These are phyloP conservation scores for Cokeromyces recurvatus DNA, from an alignment of 371 early-diverging fungal species.

Conservation along the genomic window DNA sequence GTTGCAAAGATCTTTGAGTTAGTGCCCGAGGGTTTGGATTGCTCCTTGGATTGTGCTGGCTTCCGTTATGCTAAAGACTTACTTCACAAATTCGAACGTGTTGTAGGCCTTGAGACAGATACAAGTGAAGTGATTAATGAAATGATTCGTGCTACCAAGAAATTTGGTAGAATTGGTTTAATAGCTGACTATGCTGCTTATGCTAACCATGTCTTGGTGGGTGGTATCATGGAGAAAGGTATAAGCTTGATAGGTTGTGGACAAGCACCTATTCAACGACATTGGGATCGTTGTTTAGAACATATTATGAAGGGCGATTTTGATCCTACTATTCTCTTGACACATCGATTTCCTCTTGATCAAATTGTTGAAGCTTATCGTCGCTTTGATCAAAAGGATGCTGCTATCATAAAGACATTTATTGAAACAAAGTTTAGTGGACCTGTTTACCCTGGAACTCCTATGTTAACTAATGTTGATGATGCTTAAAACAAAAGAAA, in stretches of 20 bases:
- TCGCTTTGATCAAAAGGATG: conserved; percentile 50
- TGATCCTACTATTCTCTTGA: conserved; percentile 54
- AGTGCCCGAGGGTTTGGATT: conserved; percentile 47
- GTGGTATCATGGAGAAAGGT: conserved; percentile 61
- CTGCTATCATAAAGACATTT: conserved; percentile 47
- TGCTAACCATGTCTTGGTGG: conserved; percentile 52
- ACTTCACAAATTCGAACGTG: conserved; percentile 18
- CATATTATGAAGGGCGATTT: conserved; percentile 35
- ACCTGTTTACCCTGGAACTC: conserved; percentile 2
- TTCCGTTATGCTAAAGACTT: conserved; percentile 11
- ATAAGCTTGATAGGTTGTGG: conserved; percentile 50
- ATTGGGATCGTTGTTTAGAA: conserved; percentile 45
- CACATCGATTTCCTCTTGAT: conserved; percentile 49
- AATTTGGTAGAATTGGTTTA: conserved; percentile 46
- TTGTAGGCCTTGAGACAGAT: conserved; percentile 55
- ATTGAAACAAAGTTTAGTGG: conserved; percentile 34
- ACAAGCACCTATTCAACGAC: conserved; percentile 51
- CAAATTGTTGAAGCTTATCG: conserved; percentile 44
- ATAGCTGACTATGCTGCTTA: conserved; percentile 40
- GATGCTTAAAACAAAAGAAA: too few species aligned
- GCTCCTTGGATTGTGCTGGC: conserved; percentile 48
- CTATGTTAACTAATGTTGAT: conserved; percentile 3
- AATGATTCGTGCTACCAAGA: conserved; percentile 37
- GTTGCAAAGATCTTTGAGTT: conserved; percentile 30
- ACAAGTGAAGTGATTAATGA: conserved; percentile 55